These are phyloP conservation scores for Colletotrichum sp. DNA, from an alignment of 2,329 filamentous ascomycete genomes.

Conservation along the genomic window DNA sequence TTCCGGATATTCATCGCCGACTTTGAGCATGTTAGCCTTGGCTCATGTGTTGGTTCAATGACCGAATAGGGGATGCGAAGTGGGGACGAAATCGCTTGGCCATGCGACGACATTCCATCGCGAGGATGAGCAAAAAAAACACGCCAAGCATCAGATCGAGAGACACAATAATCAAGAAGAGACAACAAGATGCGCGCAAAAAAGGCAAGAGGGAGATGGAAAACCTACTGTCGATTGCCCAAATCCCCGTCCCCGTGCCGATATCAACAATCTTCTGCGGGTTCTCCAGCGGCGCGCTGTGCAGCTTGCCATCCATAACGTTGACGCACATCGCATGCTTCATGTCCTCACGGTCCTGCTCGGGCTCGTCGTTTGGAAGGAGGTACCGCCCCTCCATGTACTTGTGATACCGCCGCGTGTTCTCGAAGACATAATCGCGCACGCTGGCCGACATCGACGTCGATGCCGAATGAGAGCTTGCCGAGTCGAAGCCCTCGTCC, in stretches of 20 bases:
- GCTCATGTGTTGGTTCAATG: neutral
- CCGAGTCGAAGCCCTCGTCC: slow-evolving; percentile 7
- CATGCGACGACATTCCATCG: neutral
- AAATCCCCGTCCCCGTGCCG: slow-evolving; percentile 48
- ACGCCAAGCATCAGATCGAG: neutral
- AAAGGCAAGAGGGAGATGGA: neutral
- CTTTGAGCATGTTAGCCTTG: slow-evolving; percentile 8
- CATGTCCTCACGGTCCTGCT: slow-evolving; percentile 19
- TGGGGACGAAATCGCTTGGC: neutral
- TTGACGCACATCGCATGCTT: slow-evolving; percentile 30
- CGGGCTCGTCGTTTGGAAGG: slow-evolving; percentile 42
- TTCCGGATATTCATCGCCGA: slow-evolving; percentile 40
- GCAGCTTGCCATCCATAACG: slow-evolving; percentile 37
- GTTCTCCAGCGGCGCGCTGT: slow-evolving; percentile 35
- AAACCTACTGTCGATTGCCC: slow-evolving; percentile 44
- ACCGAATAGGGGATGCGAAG: neutral
- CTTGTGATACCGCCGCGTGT: slow-evolving; percentile 42
- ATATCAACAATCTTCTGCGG: slow-evolving; percentile 48
- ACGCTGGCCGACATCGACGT: slow-evolving; percentile 13
- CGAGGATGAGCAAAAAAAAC: neutral
- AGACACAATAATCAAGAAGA: neutral
- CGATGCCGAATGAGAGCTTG: slow-evolving; percentile 2
- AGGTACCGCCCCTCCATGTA: slow-evolving; percentile 44
- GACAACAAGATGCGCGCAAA: neutral
- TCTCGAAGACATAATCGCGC: slow-evolving; percentile 36